phyloP scores from a whole-genome alignment of 1,284 basidiomycete genomes.

The Kwoniella shivajii region DNA sequence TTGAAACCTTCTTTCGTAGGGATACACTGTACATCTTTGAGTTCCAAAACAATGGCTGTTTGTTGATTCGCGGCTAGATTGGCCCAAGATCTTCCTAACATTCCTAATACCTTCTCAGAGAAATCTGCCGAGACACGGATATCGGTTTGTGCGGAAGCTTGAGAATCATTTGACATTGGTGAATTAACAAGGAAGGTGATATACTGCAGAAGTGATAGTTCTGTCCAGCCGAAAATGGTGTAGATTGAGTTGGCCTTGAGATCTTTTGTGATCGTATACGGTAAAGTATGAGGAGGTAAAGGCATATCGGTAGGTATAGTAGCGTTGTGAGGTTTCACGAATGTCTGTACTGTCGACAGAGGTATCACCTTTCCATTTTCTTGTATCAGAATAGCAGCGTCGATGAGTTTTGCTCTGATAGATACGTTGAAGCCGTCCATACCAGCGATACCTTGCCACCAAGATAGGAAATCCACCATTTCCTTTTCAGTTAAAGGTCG shows the following conservation, averaged over 20 bases:
- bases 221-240: conserved; percentile 74
- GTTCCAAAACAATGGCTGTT: conserved; percentile 61
- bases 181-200: conserved; percentile 65
- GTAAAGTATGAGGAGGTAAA: conserved; percentile 75
- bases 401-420: conserved; percentile 64
- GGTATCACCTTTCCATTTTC: conserved; percentile 62
- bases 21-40: conserved; percentile 74
- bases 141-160: conserved; percentile 62
- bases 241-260: conserved; percentile 64
- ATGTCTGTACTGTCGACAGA: conserved; percentile 69
- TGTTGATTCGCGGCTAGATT: conserved; percentile 66
- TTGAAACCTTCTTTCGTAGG: conserved; percentile 80
- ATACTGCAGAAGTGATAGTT: conserved; percentile 79
- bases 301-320: conserved; percentile 83
- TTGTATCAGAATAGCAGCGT: conserved; percentile 67
- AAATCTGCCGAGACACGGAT: conserved; percentile 70
- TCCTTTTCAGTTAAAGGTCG: conserved; percentile 75
- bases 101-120: conserved; percentile 76
- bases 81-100: conserved; percentile 76
- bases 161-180: conserved; percentile 55
- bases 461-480: conserved; percentile 78
- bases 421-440: conserved; percentile 55
- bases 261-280: conserved; percentile 67
- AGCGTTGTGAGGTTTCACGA: conserved; percentile 68
- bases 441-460: conserved; percentile 76